Evolutionary conservation across 2,329 filamentous ascomycete genomes (phyloP).

Genomic region (Annulohypoxylon truncatum): DNA sequence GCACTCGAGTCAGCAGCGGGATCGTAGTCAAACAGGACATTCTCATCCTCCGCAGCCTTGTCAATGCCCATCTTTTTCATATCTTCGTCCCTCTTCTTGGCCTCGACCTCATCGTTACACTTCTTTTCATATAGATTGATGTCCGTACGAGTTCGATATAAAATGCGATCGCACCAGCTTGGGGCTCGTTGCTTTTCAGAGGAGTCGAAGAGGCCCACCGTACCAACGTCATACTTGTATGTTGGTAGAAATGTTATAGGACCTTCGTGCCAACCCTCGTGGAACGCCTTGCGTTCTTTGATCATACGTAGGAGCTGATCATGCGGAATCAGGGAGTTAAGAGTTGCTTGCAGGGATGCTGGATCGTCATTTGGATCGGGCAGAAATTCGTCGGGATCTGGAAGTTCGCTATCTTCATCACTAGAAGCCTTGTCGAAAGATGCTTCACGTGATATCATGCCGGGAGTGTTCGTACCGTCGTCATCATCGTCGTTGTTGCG

Average conservation of each 20-base stretch:
- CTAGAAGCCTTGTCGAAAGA: constrained; percentile 49
- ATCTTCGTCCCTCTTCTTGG: constrained; percentile 80
- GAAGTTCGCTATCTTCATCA: constrained; percentile 56
- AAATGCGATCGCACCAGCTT: constrained; percentile 96
- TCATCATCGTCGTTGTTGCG: constrained; percentile 63
- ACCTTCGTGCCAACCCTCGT: constrained; percentile 93
- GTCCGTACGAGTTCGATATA: constrained; percentile 83
- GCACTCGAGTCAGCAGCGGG: constrained; percentile 75
- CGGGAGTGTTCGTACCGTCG: constrained; percentile 50
- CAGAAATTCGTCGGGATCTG: constrained; percentile 73
- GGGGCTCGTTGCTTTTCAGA: constrained; percentile 94
- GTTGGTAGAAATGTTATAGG: constrained; percentile 89
- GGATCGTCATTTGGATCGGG: constrained; percentile 81
- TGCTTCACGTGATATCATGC: constrained; percentile 49
- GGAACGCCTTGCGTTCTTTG: constrained; percentile 79
- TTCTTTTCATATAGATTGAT: constrained; percentile 73
- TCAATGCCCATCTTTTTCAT: constrained; percentile 85
- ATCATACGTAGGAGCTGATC: constrained; percentile 86
- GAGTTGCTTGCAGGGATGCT: constrained; percentile 85
- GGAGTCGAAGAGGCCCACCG: constrained; percentile 89
- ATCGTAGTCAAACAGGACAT: constrained; percentile 90
- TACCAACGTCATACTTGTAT: constrained; percentile 98
- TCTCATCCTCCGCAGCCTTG: constrained; percentile 78
- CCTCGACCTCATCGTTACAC: constrained; percentile 70
- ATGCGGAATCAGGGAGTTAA: constrained; percentile 87